Percentiles rank a stretch among this genome's conserved stretches.
Evolutionary conservation across 1,139 yeast genomes (phyloP).

Genomic region (Zhuliangozyma parablackwelliae): DNA sequence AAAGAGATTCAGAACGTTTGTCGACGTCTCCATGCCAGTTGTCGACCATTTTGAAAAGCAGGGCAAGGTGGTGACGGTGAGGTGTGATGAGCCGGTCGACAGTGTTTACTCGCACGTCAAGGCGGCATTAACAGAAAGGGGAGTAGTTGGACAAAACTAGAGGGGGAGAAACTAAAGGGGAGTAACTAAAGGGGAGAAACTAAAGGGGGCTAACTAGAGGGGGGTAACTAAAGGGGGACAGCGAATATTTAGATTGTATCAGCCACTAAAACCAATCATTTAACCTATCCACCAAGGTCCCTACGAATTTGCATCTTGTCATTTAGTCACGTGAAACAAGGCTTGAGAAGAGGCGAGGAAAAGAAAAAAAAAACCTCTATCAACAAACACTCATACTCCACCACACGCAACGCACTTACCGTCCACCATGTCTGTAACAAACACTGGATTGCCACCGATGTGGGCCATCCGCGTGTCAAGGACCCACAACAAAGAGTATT

Average conservation of each 20-base stretch:
- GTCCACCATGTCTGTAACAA: constrained; percentile 12
- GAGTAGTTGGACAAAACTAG: constrained; percentile 16
- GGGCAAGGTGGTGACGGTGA: constrained; percentile 71
- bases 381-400: neutral
- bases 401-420: neutral
- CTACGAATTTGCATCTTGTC: no score
- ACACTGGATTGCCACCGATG: constrained; percentile 77
- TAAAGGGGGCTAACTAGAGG: neutral
- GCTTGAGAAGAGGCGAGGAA: no score
- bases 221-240: neutral
- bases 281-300: no score
- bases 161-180: neutral
- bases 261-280: no score
- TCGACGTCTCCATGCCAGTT: constrained; percentile 93
- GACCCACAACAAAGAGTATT: constrained; percentile 83
- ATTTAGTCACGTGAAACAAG: no score
- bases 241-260: no score
- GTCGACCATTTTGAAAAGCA: constrained; percentile 76
- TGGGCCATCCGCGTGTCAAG: constrained; percentile 82
- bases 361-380: no score
- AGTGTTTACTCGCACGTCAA: constrained; percentile 71
- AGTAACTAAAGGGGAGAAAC: neutral
- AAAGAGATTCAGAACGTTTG: constrained; percentile 81
- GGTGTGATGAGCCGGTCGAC: constrained; percentile 78
- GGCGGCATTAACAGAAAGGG: constrained; percentile 49